Base-by-base conservation (phyloP, 73 alveolate genomes). In the Paramecium sexaurelia region DNA sequence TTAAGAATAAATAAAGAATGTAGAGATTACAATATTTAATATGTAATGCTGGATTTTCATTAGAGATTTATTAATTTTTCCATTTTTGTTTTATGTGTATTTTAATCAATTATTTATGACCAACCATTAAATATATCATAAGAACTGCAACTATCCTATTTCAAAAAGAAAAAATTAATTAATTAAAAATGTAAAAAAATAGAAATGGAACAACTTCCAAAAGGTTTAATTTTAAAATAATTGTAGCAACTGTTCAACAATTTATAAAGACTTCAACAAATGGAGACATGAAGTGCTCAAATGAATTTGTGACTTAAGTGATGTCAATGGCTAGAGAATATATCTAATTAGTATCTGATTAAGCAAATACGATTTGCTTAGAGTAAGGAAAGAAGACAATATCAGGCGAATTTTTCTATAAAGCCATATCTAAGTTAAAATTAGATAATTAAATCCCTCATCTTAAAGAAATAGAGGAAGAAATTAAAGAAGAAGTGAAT, bases 321-420 rank as follows among this genome's bases (percentile, higher is more conserved):
- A 78, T 78, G 90, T 32, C 90, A 8, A 78, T 78, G 90, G 90
- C 90, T 33, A 78, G 55, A 17, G 90, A 78, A 40, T 78, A 78
- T 78, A 78, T 78, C 33, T 19, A 78, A 22, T 15, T 29, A 78
- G 90, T 78, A 6, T 78, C 90, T 43, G 90, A 78, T 78, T 7
- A 78, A 45, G 90, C 90, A 7, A 78, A 78, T 43, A 41, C 43
- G 10, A 78, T 78, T 43, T 78, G 90, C 8, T 61, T 78, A 39
- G 90, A 37, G 29, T 24, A 78, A 45, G 90, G 90, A 39, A 78
- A 78, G 55, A 78, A 78, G 55, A 78, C 90, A 17, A 78, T 78
- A 17, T 41, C 75, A 29, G 90, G 90, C 1, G 90, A 78, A 20
- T 78, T 78, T 33, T 78, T 78, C 90, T 78, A 78, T 5, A 24